phyloP scores from a whole-genome alignment of 2,329 filamentous ascomycete species.

The Pseudodiploospora longispora region DNA sequence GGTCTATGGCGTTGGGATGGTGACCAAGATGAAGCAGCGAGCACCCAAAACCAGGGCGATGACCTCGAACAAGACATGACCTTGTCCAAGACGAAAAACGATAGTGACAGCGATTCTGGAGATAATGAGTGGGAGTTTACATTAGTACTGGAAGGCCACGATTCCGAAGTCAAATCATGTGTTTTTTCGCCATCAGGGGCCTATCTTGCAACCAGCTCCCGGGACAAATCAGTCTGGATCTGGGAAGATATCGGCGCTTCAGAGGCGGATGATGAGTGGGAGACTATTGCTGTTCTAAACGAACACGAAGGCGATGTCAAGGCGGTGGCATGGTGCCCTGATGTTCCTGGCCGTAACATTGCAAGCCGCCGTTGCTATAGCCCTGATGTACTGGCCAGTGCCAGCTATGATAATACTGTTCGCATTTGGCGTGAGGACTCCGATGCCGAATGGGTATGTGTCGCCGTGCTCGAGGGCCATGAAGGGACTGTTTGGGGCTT shows the following conservation, averaged over 20 bases:
- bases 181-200: constrained; percentile 66
- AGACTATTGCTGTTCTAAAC: constrained; percentile 89
- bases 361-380: constrained; percentile 37
- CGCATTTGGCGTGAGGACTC: constrained; percentile 82
- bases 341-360: constrained; percentile 41
- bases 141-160: constrained; percentile 87
- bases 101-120: constrained; percentile 35
- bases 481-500: constrained; percentile 83
- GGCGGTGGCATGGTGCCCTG: constrained; percentile 83
- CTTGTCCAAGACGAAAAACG: neutral
- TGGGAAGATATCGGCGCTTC: constrained; percentile 80
- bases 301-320: constrained; percentile 97
- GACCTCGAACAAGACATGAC: constrained; percentile 37
- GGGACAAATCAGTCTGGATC: constrained; percentile 95
- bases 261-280: constrained; percentile 86
- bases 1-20: constrained; percentile 70
- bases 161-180: constrained; percentile 82
- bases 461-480: constrained; percentile 73
- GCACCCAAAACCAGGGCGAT: constrained; percentile 16
- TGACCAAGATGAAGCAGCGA: constrained; percentile 24
- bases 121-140: constrained; percentile 88
- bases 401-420: constrained; percentile 91
- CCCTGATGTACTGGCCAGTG: constrained; percentile 71
- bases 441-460: constrained; percentile 86
- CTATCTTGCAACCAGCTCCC: constrained; percentile 79